Base-by-base conservation (phyloP, 2,329 filamentous ascomycete species). In the Trematosphaeria pertusa region DNA sequence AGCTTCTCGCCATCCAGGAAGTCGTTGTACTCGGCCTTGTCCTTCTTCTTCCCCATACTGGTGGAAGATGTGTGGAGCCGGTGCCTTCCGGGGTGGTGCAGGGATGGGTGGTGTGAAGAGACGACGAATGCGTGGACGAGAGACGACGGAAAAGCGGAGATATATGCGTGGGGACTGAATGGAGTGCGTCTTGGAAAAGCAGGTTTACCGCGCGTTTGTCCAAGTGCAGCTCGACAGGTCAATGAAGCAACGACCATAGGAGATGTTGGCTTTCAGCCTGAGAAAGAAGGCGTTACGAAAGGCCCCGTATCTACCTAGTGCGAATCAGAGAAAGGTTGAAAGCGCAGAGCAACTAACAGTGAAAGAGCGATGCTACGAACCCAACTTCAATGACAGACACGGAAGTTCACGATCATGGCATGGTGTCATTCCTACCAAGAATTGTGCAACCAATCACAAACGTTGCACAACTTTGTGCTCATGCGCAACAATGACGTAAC, bases 1-100 rank as follows among this genome's bases (percentile, higher is more conserved):
- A 69, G 50, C 38, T 65, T 65, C 24, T 69, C 65, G 43, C 66
- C 65, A 35, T 71, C 70, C 14, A 69, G 37, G 35, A 65, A 71
- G 41, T 68, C 65, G 46, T 71, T 71, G 58, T 71, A 70, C 48
- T 57, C 63, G 26, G 49, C 44, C 8, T 49, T 67, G 3, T 15
- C 41, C 17, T 58, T 59, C 31, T 66, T 69, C 37, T 64, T 70
- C 33, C 64, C 65, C 67, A 70, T 70, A 33, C 3, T 47, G 18
- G 41, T 15, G 5, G 41, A 18, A 14, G 37, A 28, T 39, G 18
- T 35, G 20, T 28, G 33, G 26, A 44, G 7, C 31, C 21, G 12
- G 14, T 36, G 30, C n/a, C n/a, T n/a, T n/a, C n/a, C n/a, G 5
- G 3, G 10, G n/a, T 21, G 38, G 14, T 7, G 22, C 12, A 6